Conservation (phyloP, 1,284 basidiomycete species). For the Heliocybe sulcata region DNA sequence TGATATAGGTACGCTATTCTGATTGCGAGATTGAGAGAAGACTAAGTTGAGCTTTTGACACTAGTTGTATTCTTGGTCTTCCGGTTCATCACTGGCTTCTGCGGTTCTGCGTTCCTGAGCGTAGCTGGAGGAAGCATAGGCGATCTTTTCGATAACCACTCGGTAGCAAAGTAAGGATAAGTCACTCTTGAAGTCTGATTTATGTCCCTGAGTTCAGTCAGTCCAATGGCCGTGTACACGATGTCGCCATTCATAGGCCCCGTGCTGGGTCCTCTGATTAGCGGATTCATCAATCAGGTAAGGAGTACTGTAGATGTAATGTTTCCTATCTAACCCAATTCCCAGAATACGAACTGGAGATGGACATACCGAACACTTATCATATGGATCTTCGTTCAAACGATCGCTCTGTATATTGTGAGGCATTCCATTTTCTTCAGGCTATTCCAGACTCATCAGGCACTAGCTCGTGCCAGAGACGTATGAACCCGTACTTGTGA, state of each 20-base stretch:
- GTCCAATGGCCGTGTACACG: constrained; percentile 76
- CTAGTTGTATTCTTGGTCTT: constrained; percentile 38
- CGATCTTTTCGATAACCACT: constrained; percentile 60
- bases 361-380: constrained; percentile 72
- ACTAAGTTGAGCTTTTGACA: constrained; percentile 8
- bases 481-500: constrained; percentile 57
- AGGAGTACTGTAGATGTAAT: constrained; percentile 6
- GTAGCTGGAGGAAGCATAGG: constrained; percentile 78
- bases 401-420: constrained; percentile 41
- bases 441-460: no score
- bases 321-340: not conserved
- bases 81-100: constrained; percentile 40
- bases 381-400: constrained; percentile 52
- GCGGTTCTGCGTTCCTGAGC: constrained; percentile 68
- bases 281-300: constrained; percentile 30
- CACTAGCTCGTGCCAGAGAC: constrained; percentile 67
- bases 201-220: constrained; percentile 16
- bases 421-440: constrained; percentile 11
- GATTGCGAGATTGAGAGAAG: not conserved
- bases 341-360: constrained; percentile 58
- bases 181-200: not conserved
- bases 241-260: constrained; percentile 70
- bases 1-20: constrained; percentile 35
- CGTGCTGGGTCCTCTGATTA: constrained; percentile 21
- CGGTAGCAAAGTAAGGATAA: constrained; percentile 55